Percentiles rank a stretch among this genome's conserved stretches.
Evolutionary conservation across 139 green algal species (phyloP).

Genomic region (Spirogloea muscicola): DNA sequence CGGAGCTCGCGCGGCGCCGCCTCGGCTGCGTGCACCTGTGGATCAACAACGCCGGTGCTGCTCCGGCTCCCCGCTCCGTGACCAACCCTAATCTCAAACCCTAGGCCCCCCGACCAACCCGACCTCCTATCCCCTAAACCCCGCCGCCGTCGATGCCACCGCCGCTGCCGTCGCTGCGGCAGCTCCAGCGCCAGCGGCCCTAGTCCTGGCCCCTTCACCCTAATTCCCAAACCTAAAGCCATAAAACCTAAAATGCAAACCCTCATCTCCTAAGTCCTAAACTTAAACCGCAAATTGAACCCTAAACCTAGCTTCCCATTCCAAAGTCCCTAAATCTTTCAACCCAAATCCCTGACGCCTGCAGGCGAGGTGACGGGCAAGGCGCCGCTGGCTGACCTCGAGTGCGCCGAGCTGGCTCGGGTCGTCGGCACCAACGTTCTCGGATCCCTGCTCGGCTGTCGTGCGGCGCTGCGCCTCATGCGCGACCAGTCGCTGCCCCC

Average conservation of each 20-base stretch:
- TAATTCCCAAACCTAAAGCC: not conserved
- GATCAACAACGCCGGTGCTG: conserved; percentile 69
- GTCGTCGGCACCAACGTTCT: conserved; percentile 60
- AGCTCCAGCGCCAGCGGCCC: not conserved
- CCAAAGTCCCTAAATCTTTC: not conserved
- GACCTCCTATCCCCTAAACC: too few species aligned
- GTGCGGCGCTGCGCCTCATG: conserved; percentile 6
- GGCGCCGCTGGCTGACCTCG: conserved; percentile 52
- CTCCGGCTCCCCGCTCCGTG: too few species aligned
- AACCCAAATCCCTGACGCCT: not conserved
- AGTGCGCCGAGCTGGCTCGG: conserved; percentile 41
- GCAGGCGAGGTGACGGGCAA: conserved; percentile 57
- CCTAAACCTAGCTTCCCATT: not conserved
- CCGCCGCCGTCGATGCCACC: too few species aligned
- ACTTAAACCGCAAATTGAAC: too few species aligned
- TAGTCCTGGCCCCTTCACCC: not conserved
- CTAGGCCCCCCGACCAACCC: not conserved
- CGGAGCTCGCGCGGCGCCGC: conserved; percentile 24
- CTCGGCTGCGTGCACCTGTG: conserved; percentile 56
- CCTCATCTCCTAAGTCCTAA: not conserved
- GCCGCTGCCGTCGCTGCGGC: too few species aligned
- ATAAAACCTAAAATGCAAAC: not conserved
- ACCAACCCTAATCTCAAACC: not conserved
- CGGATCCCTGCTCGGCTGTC: conserved; percentile 53
- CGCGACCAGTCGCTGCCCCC: not conserved